Evolutionary conservation across 139 green algal genomes (phyloP), one percentile per base, ranked within the genome.

Genomic region (Auxenochlorella pyrenoidosa): DNA sequence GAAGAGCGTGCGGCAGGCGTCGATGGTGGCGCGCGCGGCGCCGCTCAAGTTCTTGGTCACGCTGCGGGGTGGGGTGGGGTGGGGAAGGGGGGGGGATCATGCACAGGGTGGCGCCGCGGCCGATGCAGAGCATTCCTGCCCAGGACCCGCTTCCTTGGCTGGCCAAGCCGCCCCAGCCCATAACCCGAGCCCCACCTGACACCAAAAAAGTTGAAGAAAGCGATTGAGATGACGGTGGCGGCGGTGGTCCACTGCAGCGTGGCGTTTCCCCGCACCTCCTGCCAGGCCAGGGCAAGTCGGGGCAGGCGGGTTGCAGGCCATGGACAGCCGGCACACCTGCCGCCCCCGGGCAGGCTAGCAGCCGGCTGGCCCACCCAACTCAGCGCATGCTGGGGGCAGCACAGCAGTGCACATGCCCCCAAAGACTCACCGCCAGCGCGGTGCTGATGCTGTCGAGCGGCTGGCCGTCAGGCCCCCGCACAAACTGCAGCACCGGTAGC

Each of bases 191-290:
- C 76, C 32, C 79, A 73, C 79, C 58, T 75, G 41, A 73, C 72
- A 0, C 83, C 96, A 72, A 93, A 97, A 72, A 96, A 97, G 90
- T 98, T 98, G 92, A 98, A 98, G 63, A 93, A 88, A 1, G 91
- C 95, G 40, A 98, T 96, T 43, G 90, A 95, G 19, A 95, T 40
- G 21, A 97, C 86, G 66, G 83, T 90, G 54, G 86, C 63, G 26
- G 87, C 70, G 3, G 63, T 84, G 36, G 82, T 81, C 65, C 58
- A 83, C 70, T 91, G 88, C 40, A 89, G 88, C 24, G 72, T 82
- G 36, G 41, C 51, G 54, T 63, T 68, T 40, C 40, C 79, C 5
- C 54, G 32, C 22, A 91, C 75, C 75, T 88, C 65, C 75, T 81
- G 63, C 72, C 89, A 12, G 47, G 47, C 47, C 47, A 10, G 47